Evolutionary conservation across 768 basidiomycete species (phyloP).

Genomic region (Leccinellum rugosiceps): DNA sequence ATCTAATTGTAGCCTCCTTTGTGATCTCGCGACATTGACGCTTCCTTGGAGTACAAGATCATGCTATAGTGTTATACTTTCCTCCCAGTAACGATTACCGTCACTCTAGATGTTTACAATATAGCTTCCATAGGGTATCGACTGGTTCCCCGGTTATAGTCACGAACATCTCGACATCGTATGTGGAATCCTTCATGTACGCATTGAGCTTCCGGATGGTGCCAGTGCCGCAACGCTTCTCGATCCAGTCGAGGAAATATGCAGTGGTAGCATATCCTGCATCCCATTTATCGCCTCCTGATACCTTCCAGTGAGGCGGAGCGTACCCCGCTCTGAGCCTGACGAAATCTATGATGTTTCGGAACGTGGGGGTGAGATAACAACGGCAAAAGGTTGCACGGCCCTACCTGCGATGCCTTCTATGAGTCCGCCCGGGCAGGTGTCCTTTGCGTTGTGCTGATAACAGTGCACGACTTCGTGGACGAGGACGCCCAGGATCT

Average conservation of each 20-base stretch:
- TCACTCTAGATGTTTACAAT: slow-evolving; percentile 41
- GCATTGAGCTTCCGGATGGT: slow-evolving; percentile 58
- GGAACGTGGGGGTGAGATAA: background rate
- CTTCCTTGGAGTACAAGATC: background rate
- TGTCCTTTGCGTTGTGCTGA: slow-evolving; percentile 60
- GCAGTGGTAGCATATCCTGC: slow-evolving; percentile 72
- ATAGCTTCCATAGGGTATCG: slow-evolving; percentile 55
- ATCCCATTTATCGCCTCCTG: slow-evolving; percentile 58
- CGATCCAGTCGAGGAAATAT: slow-evolving; percentile 71
- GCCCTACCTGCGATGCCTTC: slow-evolving; percentile 74
- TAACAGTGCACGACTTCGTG: slow-evolving; percentile 82
- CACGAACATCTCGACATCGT: slow-evolving; percentile 51
- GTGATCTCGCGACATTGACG: slow-evolving; percentile 17
- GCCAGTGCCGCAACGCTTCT: slow-evolving; percentile 49
- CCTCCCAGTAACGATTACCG: background rate
- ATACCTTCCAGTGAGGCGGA: slow-evolving; percentile 69
- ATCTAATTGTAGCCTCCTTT: slow-evolving; percentile 18
- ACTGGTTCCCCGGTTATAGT: slow-evolving; percentile 51
- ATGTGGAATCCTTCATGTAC: slow-evolving; percentile 45
- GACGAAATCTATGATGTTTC: slow-evolving; percentile 58
- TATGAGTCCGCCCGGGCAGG: slow-evolving; percentile 66
- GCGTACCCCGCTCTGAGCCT: slow-evolving; percentile 54
- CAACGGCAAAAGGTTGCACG: background rate
- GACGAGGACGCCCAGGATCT: slow-evolving; percentile 67
- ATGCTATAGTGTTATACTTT: background rate